phyloP scores from a whole-genome alignment of 495 filamentous ascomycete genomes.

The Xylona heveae region DNA sequence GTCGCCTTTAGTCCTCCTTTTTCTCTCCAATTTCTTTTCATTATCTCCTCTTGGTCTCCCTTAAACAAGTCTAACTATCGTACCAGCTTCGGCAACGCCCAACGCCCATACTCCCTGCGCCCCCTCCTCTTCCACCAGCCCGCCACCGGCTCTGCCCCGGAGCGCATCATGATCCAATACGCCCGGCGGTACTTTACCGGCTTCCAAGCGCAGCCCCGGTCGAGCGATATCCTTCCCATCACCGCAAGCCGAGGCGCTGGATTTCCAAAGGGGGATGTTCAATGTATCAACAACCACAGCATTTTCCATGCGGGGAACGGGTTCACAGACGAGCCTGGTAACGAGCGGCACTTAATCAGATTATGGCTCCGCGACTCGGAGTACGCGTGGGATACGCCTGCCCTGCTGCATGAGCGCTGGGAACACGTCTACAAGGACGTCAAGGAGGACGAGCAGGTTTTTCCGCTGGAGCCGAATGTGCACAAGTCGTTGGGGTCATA shows the following conservation, averaged over 20 bases:
- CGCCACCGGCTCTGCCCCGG: no score
- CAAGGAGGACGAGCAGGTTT: constrained; percentile 23
- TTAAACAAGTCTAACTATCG: no score
- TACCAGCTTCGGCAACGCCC: no score
- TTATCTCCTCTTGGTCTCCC: no score
- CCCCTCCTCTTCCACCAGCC: constrained; percentile 36
- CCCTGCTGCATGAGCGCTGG: constrained; percentile 24
- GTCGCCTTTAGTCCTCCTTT: no score
- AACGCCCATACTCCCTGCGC: constrained; percentile 28
- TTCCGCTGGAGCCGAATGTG: constrained; percentile 31
- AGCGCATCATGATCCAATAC: no score
- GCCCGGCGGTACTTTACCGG: no score
- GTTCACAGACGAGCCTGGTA: constrained; percentile 24
- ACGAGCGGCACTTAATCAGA: constrained; percentile 24
- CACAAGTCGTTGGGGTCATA: constrained; percentile 14
- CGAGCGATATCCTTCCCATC: constrained; percentile 26
- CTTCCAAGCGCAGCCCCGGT: no score
- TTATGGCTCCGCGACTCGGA: constrained; percentile 27
- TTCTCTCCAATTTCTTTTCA: no score
- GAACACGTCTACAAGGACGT: constrained; percentile 29
- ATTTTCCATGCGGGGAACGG: constrained; percentile 45
- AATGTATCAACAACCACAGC: constrained; percentile 54
- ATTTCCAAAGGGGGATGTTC: constrained; percentile 41
- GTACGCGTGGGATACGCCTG: constrained; percentile 24
- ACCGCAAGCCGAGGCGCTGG: constrained; percentile 41